Conservation (phyloP, 768 basidiomycete species). For the Sarcodon aspratus region DNA sequence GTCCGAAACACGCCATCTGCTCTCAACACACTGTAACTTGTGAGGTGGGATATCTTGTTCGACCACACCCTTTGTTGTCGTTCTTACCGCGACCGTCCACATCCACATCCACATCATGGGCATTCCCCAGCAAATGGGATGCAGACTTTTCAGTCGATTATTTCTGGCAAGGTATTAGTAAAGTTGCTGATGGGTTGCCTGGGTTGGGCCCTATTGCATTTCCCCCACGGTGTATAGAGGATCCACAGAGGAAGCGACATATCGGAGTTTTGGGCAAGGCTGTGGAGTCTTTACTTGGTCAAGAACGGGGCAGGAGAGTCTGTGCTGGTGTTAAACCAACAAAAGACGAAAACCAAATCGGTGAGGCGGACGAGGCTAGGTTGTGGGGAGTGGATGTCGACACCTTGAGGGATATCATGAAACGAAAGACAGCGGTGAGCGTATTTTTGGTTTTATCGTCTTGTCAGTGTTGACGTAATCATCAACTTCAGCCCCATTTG, state of each 20-base stretch:
- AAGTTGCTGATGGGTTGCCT: conserved; percentile 49
- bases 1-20: conserved; percentile 46
- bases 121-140: conserved; percentile 24
- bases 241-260: conserved; percentile 60
- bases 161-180: conserved; percentile 30
- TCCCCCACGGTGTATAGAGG: conserved; percentile 66
- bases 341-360: background rate
- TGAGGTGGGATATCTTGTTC: conserved; percentile 55
- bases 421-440: conserved; percentile 42
- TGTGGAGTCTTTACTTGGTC: conserved; percentile 51
- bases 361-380: conserved; percentile 46
- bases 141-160: conserved; percentile 1
- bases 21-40: conserved; percentile 46
- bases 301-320: conserved; percentile 51
- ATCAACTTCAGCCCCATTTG: conserved; percentile 34
- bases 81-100: conserved; percentile 37
- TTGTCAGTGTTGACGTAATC: background rate
- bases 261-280: conserved; percentile 68
- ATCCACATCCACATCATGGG: conserved; percentile 15
- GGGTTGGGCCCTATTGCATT: conserved; percentile 68
- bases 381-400: conserved; percentile 65
- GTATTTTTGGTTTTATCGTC: background rate
- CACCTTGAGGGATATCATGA: conserved; percentile 44
- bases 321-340: conserved; percentile 39
- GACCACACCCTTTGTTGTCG: conserved; percentile 32